Conservation (phyloP, 1,139 yeast species). For the Hyphopichia wangnamkhiaoensis region DNA sequence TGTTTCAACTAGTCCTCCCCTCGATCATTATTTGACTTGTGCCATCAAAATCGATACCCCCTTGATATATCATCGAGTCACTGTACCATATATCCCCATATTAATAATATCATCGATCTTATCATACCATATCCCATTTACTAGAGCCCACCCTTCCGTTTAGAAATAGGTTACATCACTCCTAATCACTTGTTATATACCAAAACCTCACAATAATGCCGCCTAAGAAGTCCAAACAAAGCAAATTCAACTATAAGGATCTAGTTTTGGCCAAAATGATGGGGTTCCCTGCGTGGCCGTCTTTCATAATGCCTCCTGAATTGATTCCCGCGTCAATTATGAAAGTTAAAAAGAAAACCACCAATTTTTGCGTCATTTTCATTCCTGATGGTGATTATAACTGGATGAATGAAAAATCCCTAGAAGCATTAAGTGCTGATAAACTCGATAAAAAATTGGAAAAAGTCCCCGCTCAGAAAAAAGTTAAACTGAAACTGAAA, state of each 20-base stretch:
- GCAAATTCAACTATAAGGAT: slow-evolving; percentile 31
- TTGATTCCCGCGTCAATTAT: slow-evolving; percentile 41
- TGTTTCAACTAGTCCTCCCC: too few species aligned
- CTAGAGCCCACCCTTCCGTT: not conserved
- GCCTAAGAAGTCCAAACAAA: slow-evolving; percentile 22
- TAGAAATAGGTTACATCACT: not conserved
- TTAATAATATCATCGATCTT: too few species aligned
- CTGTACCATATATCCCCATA: too few species aligned
- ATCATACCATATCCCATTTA: too few species aligned
- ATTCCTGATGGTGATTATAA: slow-evolving; percentile 51
- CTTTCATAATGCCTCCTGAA: slow-evolving; percentile 46
- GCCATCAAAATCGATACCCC: too few species aligned
- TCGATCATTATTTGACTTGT: too few species aligned
- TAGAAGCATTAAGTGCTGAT: slow-evolving; percentile 33
- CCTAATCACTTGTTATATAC: not conserved
- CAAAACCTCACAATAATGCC: slow-evolving; percentile 18
- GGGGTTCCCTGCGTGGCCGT: slow-evolving; percentile 53
- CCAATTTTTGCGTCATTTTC: slow-evolving; percentile 46
- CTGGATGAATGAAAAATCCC: slow-evolving; percentile 45
- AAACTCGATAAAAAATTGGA: slow-evolving; percentile 28
- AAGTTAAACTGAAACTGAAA: slow-evolving; percentile 8
- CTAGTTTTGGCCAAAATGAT: slow-evolving; percentile 50
- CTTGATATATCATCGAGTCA: too few species aligned
- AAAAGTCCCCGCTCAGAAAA: slow-evolving; percentile 27
- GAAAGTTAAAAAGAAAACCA: slow-evolving; percentile 39